These are phyloP conservation scores for Lipomyces kockii DNA, from an alignment of 805 yeast genomes.

Conservation along the genomic window DNA sequence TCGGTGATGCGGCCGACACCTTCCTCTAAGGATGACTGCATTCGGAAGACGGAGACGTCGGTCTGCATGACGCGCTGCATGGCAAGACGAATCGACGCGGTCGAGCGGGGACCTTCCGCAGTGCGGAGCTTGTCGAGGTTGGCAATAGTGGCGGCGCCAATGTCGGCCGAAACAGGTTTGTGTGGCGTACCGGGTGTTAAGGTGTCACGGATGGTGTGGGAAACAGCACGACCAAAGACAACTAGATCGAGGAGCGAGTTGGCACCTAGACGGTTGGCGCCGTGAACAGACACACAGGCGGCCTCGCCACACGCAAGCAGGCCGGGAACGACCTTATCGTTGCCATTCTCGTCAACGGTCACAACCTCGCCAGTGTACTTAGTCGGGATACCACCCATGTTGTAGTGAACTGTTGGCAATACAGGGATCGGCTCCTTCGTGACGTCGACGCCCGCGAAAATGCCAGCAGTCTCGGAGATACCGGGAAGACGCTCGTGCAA, in stretches of 20 bases:
- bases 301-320: slow-evolving; percentile 98
- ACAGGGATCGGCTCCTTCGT: slow-evolving; percentile 99
- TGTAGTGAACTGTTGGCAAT: slow-evolving; percentile 97
- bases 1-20: slow-evolving; percentile 81
- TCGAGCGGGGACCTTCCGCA: slow-evolving; percentile 78
- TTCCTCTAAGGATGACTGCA: slow-evolving; percentile 85
- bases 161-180: slow-evolving; percentile 77
- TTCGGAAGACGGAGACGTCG: slow-evolving; percentile 96
- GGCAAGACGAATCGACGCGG: slow-evolving; percentile 85
- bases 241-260: slow-evolving; percentile 95
- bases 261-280: slow-evolving; percentile 99
- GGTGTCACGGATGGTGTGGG: slow-evolving; percentile 84
- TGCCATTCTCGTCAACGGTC: slow-evolving; percentile 79
- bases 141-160: slow-evolving; percentile 88
- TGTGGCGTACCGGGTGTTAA: slow-evolving; percentile 89
- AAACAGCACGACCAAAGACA: slow-evolving; percentile 97
- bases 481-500: slow-evolving; percentile 97
- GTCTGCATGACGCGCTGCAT: slow-evolving; percentile 97
- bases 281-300: slow-evolving; percentile 98
- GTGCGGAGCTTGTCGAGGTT: slow-evolving; percentile 87
- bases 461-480: slow-evolving; percentile 97
- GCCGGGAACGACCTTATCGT: slow-evolving; percentile 91
- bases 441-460: slow-evolving; percentile 99
- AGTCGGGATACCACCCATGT: slow-evolving; percentile 99
- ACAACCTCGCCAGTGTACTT: slow-evolving; percentile 95